Evolutionary conservation across 306 rosid genomes (phyloP), one percentile per base, ranked within the genome.

Genomic region (Castanea mollissima): DNA sequence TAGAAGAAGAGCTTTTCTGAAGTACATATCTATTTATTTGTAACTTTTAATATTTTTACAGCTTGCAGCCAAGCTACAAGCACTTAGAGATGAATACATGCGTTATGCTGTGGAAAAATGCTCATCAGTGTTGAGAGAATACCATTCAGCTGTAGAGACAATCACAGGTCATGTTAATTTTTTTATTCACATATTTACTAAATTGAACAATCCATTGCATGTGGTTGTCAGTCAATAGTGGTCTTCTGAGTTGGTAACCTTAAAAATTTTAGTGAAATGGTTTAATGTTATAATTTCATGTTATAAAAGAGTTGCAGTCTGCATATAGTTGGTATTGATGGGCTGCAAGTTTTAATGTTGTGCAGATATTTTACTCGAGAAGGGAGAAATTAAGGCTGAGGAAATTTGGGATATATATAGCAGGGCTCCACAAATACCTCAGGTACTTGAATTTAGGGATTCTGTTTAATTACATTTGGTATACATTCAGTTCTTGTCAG

Each of bases 31-130:
- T 57, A 46, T 59, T 56, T 29, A 23, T 68, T 5, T 19, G 16
- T 78, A 74, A 65, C 69, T 74, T 71, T 0, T 31, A 2, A 52
- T 68, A 51, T 81, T 82, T 82, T 38, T 71, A 85, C 93, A 94
- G 99, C 95, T 94, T 86, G 92, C 95, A 81, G 72, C 90, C 83
- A 94, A 94, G 89, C 89, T 94, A 83, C 93, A 94, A 84, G 97
- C 91, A 77, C 93, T 94, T 74, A 87, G 97, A 71, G 97, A 94
- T 86, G 99, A 92, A 88, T 94, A 92, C 81, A 84, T 94, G 94
- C 99, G 97, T 59, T 94, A 87, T 80, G 92, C 95, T 64, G 90
- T 90, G 63, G 97, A 90, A 57, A 92, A 86, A 83, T 92, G 97
- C 81, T 82, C 81, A 20, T 85, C 92, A 5, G 91, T 94, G 78